phyloP scores from a whole-genome alignment of 1,284 basidiomycete species.

The Apiotrichum domesticum region DNA sequence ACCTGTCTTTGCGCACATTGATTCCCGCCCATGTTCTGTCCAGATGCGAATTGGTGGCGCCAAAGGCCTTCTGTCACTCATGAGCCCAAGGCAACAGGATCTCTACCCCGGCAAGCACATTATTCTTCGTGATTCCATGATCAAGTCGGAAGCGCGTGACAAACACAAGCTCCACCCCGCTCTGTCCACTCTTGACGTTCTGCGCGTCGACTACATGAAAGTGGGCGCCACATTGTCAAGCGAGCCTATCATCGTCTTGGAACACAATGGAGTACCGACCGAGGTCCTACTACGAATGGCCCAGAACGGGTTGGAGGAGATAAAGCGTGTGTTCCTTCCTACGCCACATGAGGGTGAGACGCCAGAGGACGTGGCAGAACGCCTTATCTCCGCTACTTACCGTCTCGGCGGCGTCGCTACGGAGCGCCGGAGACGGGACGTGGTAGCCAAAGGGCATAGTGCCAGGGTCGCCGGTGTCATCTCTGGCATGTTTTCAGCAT shows the following conservation, averaged over 20 bases:
- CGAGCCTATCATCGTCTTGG: slow-evolving; percentile 30
- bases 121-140: slow-evolving; percentile 34
- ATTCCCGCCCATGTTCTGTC: slow-evolving; percentile 20
- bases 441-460: slow-evolving; percentile 15
- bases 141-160: slow-evolving; percentile 25
- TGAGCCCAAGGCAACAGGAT: slow-evolving; percentile 21
- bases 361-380: slow-evolving; percentile 12
- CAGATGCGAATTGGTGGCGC: slow-evolving; percentile 36
- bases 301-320: slow-evolving; percentile 17
- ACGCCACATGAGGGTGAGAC: slow-evolving; percentile 16
- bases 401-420: slow-evolving; percentile 26
- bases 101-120: slow-evolving; percentile 26
- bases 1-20: slow-evolving; percentile 3
- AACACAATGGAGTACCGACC: slow-evolving; percentile 26
- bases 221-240: slow-evolving; percentile 22
- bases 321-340: slow-evolving; percentile 18
- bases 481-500: background rate
- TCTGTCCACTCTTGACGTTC: slow-evolving; percentile 26
- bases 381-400: slow-evolving; percentile 20
- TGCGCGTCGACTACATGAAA: slow-evolving; percentile 23
- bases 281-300: slow-evolving; percentile 20
- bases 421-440: slow-evolving; percentile 23
- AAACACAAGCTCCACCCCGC: slow-evolving; percentile 22
- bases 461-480: slow-evolving; percentile 23
- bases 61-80: slow-evolving; percentile 38